These are phyloP conservation scores for Thyridium curvatum DNA, from an alignment of 2,329 filamentous ascomycete genomes.

Conservation along the genomic window DNA sequence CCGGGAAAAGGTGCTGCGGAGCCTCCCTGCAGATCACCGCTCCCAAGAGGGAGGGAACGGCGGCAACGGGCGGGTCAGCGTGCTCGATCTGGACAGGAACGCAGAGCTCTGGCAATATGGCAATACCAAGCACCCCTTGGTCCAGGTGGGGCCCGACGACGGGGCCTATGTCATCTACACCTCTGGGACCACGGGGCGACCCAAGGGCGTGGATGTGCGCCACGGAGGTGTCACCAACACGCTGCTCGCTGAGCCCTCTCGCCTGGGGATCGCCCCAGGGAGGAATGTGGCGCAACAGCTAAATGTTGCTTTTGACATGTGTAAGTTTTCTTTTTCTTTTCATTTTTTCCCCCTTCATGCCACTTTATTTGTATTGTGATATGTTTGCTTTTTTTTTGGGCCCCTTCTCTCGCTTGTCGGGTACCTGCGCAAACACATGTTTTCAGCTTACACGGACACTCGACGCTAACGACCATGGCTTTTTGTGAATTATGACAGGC, in stretches of 20 bases:
- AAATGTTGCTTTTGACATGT: slow-evolving; percentile 56
- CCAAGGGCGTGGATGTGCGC: slow-evolving; percentile 52
- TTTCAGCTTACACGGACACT: background rate
- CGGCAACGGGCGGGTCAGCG: background rate
- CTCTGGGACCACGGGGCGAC: slow-evolving; percentile 50
- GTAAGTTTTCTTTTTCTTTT: no score
- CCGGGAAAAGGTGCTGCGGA: slow-evolving; percentile 2
- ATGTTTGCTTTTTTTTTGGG: no score
- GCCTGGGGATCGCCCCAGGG: slow-evolving; percentile 41
- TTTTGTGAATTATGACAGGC: slow-evolving; percentile 23
- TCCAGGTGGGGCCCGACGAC: slow-evolving; percentile 23
- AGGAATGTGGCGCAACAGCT: slow-evolving; percentile 48
- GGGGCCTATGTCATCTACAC: slow-evolving; percentile 48
- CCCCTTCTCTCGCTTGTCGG: no score
- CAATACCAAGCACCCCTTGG: slow-evolving; percentile 7
- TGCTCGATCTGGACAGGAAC: slow-evolving; percentile 3
- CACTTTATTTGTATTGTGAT: no score
- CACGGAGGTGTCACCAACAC: slow-evolving; percentile 50
- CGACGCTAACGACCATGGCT: background rate
- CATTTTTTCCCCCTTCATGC: no score
- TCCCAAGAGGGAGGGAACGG: background rate
- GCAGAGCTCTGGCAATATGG: slow-evolving; percentile 3
- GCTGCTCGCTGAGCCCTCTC: slow-evolving; percentile 42
- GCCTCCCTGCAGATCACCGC: slow-evolving; percentile 1
- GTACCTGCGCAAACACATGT: no score